These are phyloP conservation scores for Trichoderma erinaceum DNA, from an alignment of 495 filamentous ascomycete genomes.

Conservation along the genomic window DNA sequence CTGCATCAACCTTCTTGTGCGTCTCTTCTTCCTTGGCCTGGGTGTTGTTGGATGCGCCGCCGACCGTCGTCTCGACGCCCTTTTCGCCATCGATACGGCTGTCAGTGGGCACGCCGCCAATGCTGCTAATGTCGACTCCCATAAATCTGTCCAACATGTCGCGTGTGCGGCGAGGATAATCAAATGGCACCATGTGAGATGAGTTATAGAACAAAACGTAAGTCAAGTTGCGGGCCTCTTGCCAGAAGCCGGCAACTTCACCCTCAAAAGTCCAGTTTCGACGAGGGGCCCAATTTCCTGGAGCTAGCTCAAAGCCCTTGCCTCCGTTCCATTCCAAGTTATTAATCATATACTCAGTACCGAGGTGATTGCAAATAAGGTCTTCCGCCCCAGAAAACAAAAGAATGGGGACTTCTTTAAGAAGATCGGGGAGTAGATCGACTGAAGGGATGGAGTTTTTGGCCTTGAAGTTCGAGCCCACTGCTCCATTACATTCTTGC, in stretches of 20 bases:
- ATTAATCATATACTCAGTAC: slow-evolving; percentile 85
- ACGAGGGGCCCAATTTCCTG: slow-evolving; percentile 84
- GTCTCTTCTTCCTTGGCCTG: slow-evolving; percentile 68
- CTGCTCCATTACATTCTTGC: slow-evolving; percentile 82
- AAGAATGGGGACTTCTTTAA: slow-evolving; percentile 67
- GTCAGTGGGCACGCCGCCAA: slow-evolving; percentile 80
- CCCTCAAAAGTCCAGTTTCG: slow-evolving; percentile 94
- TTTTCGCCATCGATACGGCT: slow-evolving; percentile 88
- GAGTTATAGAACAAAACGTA: slow-evolving; percentile 95
- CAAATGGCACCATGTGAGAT: slow-evolving; percentile 96
- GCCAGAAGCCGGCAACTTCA: slow-evolving; percentile 84
- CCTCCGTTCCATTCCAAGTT: slow-evolving; percentile 89
- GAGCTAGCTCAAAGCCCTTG: slow-evolving; percentile 82
- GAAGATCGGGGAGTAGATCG: slow-evolving; percentile 66
- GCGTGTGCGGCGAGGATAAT: slow-evolving; percentile 75
- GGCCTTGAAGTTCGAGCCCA: slow-evolving; percentile 61
- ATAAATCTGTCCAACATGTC: slow-evolving; percentile 98
- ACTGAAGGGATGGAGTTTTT: slow-evolving; percentile 64
- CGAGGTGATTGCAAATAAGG: slow-evolving; percentile 94
- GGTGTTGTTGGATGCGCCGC: slow-evolving; percentile 60
- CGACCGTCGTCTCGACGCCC: slow-evolving; percentile 75
- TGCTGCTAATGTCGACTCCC: slow-evolving; percentile 83
- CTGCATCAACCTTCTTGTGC: slow-evolving; percentile 65
- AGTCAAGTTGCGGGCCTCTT: slow-evolving; percentile 88
- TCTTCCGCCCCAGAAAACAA: slow-evolving; percentile 94